Conservation (phyloP, 371 early-diverging fungal genomes). For the Mortierella sp. region DNA sequence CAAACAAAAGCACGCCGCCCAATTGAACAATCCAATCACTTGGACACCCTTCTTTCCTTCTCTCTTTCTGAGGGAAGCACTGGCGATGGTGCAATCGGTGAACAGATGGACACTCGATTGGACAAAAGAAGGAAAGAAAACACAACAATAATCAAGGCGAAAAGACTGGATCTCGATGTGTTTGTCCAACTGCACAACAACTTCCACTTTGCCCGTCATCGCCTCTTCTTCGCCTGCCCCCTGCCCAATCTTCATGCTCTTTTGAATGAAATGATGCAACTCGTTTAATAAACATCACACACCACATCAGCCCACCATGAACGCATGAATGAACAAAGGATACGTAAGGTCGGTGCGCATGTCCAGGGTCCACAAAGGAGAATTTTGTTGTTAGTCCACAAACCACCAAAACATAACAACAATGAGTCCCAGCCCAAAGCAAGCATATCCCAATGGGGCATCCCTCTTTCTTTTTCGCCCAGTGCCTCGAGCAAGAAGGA, state of each 20-base stretch:
- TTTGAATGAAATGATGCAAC: neutral
- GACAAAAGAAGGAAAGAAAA: neutral
- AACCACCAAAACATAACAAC: neutral
- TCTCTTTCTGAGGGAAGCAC: neutral
- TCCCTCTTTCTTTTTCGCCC: neutral
- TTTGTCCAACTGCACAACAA: slow-evolving; percentile 9
- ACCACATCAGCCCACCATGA: neutral
- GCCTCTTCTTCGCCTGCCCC: neutral
- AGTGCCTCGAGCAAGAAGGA: neutral
- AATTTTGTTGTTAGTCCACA: neutral
- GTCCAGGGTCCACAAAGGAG: neutral
- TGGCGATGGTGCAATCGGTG: slow-evolving; percentile 6
- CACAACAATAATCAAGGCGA: neutral
- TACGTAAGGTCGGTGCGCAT: neutral
- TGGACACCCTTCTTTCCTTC: neutral
- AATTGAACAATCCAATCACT: neutral
- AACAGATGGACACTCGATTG: neutral
- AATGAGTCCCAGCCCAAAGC: neutral
- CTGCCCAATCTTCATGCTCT: neutral
- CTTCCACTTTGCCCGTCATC: slow-evolving; percentile 7
- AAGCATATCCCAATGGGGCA: neutral
- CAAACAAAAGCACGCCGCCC: neutral
- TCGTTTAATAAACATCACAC: neutral
- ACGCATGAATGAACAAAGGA: neutral
- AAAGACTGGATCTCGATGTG: neutral